phyloP scores from a whole-genome alignment of 805 yeast species.

The Ogataea methanolica region DNA sequence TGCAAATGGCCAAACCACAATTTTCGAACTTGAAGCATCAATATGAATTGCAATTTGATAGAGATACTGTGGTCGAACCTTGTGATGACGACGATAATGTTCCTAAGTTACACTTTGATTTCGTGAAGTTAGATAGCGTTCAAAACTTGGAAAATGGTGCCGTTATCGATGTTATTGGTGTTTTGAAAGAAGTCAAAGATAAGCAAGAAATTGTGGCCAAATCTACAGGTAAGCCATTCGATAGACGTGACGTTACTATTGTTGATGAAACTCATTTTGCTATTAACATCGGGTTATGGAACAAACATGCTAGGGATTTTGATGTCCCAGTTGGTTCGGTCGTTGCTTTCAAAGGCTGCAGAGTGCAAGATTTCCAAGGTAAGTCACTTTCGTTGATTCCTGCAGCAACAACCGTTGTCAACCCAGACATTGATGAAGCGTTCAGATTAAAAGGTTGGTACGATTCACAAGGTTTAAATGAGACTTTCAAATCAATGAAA shows the following conservation, averaged over 20 bases:
- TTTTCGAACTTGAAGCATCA: slow-evolving; percentile 82
- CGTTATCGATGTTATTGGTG: slow-evolving; percentile 82
- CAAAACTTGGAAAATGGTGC: slow-evolving; percentile 66
- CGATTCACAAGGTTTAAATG: slow-evolving; percentile 68
- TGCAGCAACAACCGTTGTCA: slow-evolving; percentile 67
- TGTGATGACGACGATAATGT: slow-evolving; percentile 56
- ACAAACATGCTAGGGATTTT: slow-evolving; percentile 78
- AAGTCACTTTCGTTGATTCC: slow-evolving; percentile 77
- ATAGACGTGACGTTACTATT: slow-evolving; percentile 81
- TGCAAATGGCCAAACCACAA: slow-evolving; percentile 79
- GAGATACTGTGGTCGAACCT: slow-evolving; percentile 71
- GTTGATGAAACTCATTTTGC: slow-evolving; percentile 83
- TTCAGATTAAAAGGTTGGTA: slow-evolving; percentile 92
- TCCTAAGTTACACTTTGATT: slow-evolving; percentile 75
- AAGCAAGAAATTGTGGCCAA: slow-evolving; percentile 77
- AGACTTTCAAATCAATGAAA: slow-evolving; percentile 58
- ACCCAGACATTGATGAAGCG: slow-evolving; percentile 89
- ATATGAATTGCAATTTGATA: slow-evolving; percentile 78
- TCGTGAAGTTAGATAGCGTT: slow-evolving; percentile 63
- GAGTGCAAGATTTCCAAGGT: slow-evolving; percentile 85
- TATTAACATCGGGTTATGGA: slow-evolving; percentile 85
- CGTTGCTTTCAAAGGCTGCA: slow-evolving; percentile 88
- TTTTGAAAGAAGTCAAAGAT: slow-evolving; percentile 71
- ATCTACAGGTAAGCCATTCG: slow-evolving; percentile 84
- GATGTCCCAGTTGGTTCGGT: slow-evolving; percentile 70